These are phyloP conservation scores for Xylogone sp. DNA, from an alignment of 2,329 filamentous ascomycete genomes.

Conservation along the genomic window DNA sequence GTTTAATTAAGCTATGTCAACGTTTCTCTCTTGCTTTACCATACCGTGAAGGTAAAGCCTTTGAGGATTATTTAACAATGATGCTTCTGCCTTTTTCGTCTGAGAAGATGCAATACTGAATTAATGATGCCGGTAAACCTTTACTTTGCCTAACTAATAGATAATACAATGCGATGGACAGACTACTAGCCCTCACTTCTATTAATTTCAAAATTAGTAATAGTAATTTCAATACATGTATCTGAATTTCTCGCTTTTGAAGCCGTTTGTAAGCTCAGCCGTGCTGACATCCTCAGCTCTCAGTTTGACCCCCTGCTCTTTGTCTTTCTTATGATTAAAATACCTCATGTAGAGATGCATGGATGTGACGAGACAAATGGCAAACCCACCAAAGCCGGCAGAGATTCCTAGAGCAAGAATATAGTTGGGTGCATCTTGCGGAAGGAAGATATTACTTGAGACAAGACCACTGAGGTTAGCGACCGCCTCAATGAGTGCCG, in stretches of 20 bases:
- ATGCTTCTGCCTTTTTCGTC: too few relatives aligned
- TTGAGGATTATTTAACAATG: too few relatives aligned
- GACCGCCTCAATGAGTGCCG: constrained; percentile 67
- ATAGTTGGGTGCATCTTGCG: constrained; percentile 55
- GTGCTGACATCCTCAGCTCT: neutral
- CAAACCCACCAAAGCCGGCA: neutral
- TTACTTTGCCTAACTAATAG: too few relatives aligned
- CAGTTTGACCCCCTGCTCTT: neutral
- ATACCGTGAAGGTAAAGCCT: too few relatives aligned
- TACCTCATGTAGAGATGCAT: neutral
- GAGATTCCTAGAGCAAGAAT: constrained; percentile 1
- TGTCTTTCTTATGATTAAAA: neutral
- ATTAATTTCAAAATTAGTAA: too few relatives aligned
- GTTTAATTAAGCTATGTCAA: too few relatives aligned
- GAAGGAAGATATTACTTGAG: constrained; percentile 63
- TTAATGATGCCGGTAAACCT: too few relatives aligned
- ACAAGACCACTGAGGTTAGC: constrained; percentile 76
- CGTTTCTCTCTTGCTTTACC: too few relatives aligned
- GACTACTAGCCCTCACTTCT: too few relatives aligned
- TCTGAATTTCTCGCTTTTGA: constrained; percentile 1
- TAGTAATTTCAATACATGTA: neutral
- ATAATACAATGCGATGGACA: too few relatives aligned
- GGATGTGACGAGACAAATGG: neutral
- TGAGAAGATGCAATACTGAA: too few relatives aligned
- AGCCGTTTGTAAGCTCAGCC: constrained; percentile 1